Evolutionary conservation across 208 protist species (phyloP).

Genomic region (Trypanosoma grayi): DNA sequence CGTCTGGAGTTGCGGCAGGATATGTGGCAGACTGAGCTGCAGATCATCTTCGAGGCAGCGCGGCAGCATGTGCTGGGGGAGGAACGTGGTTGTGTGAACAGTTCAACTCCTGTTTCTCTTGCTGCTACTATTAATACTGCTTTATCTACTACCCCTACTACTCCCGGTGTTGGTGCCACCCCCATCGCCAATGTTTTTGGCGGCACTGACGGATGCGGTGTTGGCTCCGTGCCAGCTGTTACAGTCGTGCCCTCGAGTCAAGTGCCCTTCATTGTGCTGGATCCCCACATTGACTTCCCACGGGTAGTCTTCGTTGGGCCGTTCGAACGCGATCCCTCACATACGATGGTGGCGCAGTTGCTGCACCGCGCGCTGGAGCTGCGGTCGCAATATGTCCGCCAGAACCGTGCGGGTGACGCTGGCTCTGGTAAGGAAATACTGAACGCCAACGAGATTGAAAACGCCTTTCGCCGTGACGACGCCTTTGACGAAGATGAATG

Average conservation of each 20-base stretch:
- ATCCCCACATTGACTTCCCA: constrained; percentile 65
- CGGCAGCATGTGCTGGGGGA: neutral
- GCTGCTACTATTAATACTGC: neutral
- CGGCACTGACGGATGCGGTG: neutral
- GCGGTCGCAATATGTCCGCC: constrained; percentile 56
- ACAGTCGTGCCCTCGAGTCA: constrained; percentile 7
- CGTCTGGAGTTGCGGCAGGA: constrained; percentile 72
- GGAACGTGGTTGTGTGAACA: neutral
- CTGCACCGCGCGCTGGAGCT: constrained; percentile 78
- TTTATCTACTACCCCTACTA: neutral
- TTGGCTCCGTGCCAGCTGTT: neutral
- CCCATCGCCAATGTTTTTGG: too few species aligned
- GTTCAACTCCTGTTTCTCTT: constrained; percentile 1
- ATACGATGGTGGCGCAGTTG: constrained; percentile 53
- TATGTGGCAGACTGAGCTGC: constrained; percentile 63
- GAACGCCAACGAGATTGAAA: constrained; percentile 21
- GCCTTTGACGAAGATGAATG: constrained; percentile 86
- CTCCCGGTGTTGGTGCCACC: neutral
- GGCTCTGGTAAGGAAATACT: constrained; percentile 9
- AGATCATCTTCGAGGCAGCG: constrained; percentile 20
- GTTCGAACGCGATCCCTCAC: constrained; percentile 65
- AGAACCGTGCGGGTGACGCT: constrained; percentile 12
- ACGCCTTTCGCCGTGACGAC: constrained; percentile 36
- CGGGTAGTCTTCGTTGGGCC: constrained; percentile 58
- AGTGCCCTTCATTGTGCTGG: constrained; percentile 60